Evolutionary conservation across 2,329 filamentous ascomycete species (phyloP).

Genomic region (Thielaviopsis euricoi): DNA sequence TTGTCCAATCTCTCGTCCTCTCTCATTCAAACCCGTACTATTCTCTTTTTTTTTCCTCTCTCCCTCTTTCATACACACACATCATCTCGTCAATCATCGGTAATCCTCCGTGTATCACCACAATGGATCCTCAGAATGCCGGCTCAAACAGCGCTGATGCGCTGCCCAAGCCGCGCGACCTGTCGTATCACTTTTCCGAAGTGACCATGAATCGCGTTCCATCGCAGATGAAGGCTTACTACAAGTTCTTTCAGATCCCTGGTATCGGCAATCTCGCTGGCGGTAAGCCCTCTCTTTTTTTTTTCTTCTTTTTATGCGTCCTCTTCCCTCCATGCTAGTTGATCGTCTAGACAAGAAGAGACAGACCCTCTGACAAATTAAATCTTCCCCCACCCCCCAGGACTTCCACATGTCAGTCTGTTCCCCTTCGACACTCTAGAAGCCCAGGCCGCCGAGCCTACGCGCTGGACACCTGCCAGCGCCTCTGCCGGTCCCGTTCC

Average conservation of each 20-base stretch:
- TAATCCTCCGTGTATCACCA: background rate
- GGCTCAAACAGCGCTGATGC: background rate
- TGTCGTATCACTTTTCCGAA: constrained; percentile 64
- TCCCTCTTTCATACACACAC: no score
- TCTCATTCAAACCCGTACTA: background rate
- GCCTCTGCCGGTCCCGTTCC: constrained; percentile 11
- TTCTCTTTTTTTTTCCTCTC: background rate
- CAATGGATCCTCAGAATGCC: background rate
- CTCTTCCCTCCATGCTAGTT: background rate
- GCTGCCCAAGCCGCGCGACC: constrained; percentile 40
- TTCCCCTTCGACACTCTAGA: constrained; percentile 89
- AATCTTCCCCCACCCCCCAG: no score
- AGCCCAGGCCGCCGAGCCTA: constrained; percentile 56
- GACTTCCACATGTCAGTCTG: constrained; percentile 62
- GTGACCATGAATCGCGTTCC: constrained; percentile 46
- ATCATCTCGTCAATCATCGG: no score
- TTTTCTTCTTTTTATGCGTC: constrained; percentile 5
- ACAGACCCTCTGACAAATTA: background rate
- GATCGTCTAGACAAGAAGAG: background rate
- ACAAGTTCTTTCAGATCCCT: constrained; percentile 62
- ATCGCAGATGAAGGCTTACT: constrained; percentile 63
- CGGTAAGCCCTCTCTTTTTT: no score
- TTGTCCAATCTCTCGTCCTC: background rate
- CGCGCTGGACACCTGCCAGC: constrained; percentile 50
- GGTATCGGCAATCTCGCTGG: constrained; percentile 47